Evolutionary conservation across 176 grass and related monocot genomes (phyloP).

Genomic region (Microstegium vimineum): DNA sequence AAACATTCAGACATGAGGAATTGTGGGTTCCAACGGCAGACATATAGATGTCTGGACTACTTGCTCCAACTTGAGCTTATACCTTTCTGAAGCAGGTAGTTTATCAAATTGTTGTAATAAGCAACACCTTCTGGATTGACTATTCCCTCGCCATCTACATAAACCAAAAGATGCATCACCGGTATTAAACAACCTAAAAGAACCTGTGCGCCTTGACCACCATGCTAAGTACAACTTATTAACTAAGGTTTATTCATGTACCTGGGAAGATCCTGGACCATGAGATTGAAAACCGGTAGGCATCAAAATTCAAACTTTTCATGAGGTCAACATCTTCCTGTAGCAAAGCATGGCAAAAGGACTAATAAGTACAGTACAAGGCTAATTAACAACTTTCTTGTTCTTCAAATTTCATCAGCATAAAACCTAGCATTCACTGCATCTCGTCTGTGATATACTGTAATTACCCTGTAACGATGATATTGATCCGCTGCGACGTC

Average conservation of each 20-base stretch:
- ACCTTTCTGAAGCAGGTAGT: slow-evolving; percentile 67
- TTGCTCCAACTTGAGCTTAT: background rate
- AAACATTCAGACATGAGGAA: background rate
- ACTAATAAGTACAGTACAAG: background rate
- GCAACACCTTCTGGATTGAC: slow-evolving; percentile 60
- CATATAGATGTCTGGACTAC: background rate
- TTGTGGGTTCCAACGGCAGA: slow-evolving; percentile 12
- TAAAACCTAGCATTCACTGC: background rate
- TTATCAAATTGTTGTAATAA: slow-evolving; percentile 73
- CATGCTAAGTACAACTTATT: background rate
- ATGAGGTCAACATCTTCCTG: slow-evolving; percentile 60
- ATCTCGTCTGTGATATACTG: background rate
- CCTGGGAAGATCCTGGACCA: slow-evolving; percentile 76
- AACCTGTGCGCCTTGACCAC: background rate
- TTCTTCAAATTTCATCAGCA: background rate
- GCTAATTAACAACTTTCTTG: background rate
- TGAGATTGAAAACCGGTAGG: slow-evolving; percentile 67
- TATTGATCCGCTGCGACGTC: slow-evolving; percentile 62
- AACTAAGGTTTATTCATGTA: background rate
- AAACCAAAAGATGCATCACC: background rate
- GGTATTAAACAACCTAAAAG: background rate
- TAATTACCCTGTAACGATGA: slow-evolving; percentile 62
- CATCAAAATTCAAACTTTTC: slow-evolving; percentile 59
- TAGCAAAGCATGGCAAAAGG: background rate
- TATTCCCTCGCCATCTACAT: slow-evolving; percentile 50